A percentile compares a stretch with the other conserved stretches of the same genome.
These are phyloP conservation scores for Euphorbia tirucalli DNA, from an alignment of 345 rosid genomes.

Conservation along the genomic window DNA sequence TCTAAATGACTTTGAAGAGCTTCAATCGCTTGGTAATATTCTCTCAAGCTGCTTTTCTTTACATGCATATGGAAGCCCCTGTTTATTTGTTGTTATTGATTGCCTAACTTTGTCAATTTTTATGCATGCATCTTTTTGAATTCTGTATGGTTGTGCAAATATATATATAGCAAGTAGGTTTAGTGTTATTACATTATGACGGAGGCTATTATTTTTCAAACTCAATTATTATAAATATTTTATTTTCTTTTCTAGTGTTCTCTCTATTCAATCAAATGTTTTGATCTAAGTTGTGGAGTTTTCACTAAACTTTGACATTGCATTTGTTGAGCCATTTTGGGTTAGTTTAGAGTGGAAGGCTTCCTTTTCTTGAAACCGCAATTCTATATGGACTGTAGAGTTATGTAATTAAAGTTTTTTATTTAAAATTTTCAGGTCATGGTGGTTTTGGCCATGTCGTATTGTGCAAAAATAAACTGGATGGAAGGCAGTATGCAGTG, in stretches of 20 bases:
- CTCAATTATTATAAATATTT: not conserved
- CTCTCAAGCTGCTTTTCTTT: not conserved
- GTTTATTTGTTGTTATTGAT: not conserved
- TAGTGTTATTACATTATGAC: not conserved
- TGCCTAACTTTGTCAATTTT: not conserved
- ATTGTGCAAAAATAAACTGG: constrained; percentile 90
- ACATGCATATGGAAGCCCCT: not conserved
- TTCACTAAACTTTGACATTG: not conserved
- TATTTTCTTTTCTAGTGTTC: too few relatives aligned
- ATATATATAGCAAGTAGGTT: not conserved
- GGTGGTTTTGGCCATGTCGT: constrained; percentile 97
- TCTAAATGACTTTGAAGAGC: constrained; percentile 93
- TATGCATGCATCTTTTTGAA: not conserved
- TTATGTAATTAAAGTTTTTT: not conserved
- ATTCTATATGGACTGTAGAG: not conserved
- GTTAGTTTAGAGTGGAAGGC: not conserved
- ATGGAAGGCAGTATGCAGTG: constrained; percentile 97
- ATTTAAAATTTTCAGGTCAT: constrained; percentile 51
- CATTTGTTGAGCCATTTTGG: not conserved
- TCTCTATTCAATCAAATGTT: not conserved
- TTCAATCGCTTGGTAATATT: constrained; percentile 71
- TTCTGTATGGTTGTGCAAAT: not conserved
- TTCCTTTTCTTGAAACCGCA: not conserved
- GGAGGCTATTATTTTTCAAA: not conserved
- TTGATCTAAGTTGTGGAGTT: not conserved